These are phyloP conservation scores for Pistacia vera DNA, from an alignment of 345 rosid species.

Conservation along the genomic window DNA sequence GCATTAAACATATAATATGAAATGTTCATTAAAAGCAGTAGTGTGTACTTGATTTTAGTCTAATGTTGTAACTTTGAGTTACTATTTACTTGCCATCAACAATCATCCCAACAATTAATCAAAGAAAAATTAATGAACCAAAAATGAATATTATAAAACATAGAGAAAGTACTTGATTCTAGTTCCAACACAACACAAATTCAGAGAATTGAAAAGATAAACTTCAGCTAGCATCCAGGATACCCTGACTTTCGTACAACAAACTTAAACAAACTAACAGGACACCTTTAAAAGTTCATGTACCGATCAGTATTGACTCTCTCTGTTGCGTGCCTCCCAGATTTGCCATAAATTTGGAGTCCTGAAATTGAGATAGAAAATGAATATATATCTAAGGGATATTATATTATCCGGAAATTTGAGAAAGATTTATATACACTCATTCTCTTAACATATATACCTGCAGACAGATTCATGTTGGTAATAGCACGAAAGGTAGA, in stretches of 20 bases:
- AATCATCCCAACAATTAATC: not conserved
- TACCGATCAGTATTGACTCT: slow-evolving; percentile 6
- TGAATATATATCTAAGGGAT: not conserved
- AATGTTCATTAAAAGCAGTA: not conserved
- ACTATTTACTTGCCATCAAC: not conserved
- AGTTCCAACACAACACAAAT: not conserved
- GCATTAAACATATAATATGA: not conserved
- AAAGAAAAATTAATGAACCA: no score
- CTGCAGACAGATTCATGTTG: slow-evolving; percentile 36
- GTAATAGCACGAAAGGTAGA: slow-evolving; percentile 39
- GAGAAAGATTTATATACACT: not conserved
- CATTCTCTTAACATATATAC: slow-evolving; percentile 19
- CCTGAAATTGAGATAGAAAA: slow-evolving; percentile 39
- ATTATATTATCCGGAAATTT: not conserved
- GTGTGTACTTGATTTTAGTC: not conserved
- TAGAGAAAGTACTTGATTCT: not conserved
- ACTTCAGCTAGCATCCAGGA: slow-evolving; percentile 8
- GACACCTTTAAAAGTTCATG: slow-evolving; percentile 17
- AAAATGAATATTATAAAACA: not conserved
- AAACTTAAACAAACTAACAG: slow-evolving; percentile 6
- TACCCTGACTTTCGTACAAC: not conserved
- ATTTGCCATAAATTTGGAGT: slow-evolving; percentile 36
- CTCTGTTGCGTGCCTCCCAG: slow-evolving; percentile 26
- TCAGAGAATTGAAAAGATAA: slow-evolving; percentile 7
- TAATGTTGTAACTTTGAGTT: not conserved